Percentiles rank a stretch among this genome's conserved stretches.
phyloP scores from a whole-genome alignment of 371 early-diverging fungal genomes.

The Capniomyces stellatus region DNA sequence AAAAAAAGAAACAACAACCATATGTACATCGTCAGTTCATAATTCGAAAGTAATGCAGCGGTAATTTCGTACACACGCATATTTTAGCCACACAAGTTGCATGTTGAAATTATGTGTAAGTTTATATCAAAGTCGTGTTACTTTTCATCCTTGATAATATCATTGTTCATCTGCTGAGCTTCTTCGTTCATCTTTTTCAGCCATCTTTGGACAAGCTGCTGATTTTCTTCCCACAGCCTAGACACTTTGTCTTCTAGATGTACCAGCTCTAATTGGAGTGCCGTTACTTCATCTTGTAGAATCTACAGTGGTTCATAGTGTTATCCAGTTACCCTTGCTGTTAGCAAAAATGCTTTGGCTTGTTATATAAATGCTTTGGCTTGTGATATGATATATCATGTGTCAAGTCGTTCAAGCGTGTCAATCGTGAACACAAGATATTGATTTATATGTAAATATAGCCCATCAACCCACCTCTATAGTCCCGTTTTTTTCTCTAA shows the following conservation, averaged over 20 bases:
- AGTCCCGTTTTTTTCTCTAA: conserved; percentile 66
- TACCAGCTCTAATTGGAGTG: conserved; percentile 73
- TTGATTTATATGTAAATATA: background rate
- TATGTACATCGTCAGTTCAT: no score
- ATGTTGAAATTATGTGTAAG: no score
- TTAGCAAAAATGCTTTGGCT: no score
- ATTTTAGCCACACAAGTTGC: no score
- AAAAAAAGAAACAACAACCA: no score
- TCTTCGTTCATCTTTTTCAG: conserved; percentile 82
- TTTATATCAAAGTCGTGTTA: no score
- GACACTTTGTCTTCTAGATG: conserved; percentile 64
- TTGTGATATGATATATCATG: conserved; percentile 1
- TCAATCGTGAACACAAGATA: background rate
- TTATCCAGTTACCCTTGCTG: no score
- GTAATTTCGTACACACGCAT: no score
- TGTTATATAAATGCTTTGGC: no score
- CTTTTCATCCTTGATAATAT: conserved; percentile 29
- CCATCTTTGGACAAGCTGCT: conserved; percentile 72
- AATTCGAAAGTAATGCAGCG: no score
- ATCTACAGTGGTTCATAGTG: conserved; percentile 35
- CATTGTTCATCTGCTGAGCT: conserved; percentile 83
- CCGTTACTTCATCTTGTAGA: conserved; percentile 79
- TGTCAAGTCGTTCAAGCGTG: background rate
- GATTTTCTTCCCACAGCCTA: conserved; percentile 62
- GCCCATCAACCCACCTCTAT: conserved; percentile 40